Evolutionary conservation across 2,329 filamentous ascomycete species (phyloP), one percentile per base, ranked within the genome.

Genomic region (Ustilaginoidea virens): DNA sequence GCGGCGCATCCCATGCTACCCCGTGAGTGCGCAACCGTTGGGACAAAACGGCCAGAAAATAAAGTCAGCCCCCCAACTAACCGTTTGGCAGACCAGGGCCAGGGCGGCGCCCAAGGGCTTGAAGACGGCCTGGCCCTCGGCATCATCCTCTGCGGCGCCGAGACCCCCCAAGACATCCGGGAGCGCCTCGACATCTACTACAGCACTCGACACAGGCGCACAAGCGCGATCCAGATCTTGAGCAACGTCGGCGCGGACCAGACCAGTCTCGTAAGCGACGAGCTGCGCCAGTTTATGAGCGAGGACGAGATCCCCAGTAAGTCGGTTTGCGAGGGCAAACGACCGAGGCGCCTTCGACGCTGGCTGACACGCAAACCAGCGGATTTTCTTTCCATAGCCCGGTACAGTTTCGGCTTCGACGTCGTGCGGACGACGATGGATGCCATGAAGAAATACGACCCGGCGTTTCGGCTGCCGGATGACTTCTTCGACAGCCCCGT

Each of bases 51-150:
- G n/a, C n/a, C 5, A 3, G 15, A 14, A 18, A 17, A 11, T 20
- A 11, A 20, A 20, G 7, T 20, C 7, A 20, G 17, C 10, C 14
- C 16, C 9, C n/a, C 5, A 13, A 17, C 25, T n/a, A n/a, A n/a
- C n/a, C n/a, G n/a, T n/a, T n/a, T n/a, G n/a, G n/a, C n/a, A 51
- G 53, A 56, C 30, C 55, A 57, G 31, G 55, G 48, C 8, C 56
- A 56, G 35, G 52, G 48, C 0, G 53, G 42, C 7, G 47, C 47
- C 0, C 52, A 53, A 27, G 45, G 44, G 0, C 42, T 56, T 19
- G 53, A 56, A 36, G 52, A 57, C 29, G 53, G 41, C 1, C 37
- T 45, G 4, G 49, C 46, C 9, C 36, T 56, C 1, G 51, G 44
- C 4, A 41, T 45, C 2, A 33, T 46, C 0, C 36, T 56, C 7